Percentiles rank a stretch among this genome's conserved stretches.
phyloP scores from a whole-genome alignment of 306 rosid species.

The Pyrus pyrifolia region DNA sequence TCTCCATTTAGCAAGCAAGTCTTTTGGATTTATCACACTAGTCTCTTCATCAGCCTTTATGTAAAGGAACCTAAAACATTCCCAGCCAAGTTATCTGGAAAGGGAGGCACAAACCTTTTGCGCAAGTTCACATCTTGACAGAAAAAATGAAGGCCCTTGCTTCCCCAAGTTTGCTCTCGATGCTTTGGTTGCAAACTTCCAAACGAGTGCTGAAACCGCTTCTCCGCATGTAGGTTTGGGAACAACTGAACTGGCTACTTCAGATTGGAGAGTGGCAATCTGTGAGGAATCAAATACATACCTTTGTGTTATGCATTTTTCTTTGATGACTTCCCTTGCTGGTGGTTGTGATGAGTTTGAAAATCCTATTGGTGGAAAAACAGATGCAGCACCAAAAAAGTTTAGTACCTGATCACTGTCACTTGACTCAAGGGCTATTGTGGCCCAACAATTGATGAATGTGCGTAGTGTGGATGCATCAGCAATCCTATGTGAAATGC shows the following conservation, averaged over 20 bases:
- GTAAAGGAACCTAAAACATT: not conserved
- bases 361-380: not conserved
- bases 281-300: constrained; percentile 24
- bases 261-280: constrained; percentile 29
- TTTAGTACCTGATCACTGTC: not conserved
- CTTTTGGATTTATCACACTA: not conserved
- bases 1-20: not conserved
- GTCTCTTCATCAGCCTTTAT: not conserved
- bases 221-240: constrained; percentile 18
- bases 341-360: not conserved
- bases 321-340: constrained; percentile 10
- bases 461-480: not conserved
- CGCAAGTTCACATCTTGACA: constrained; percentile 28
- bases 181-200: constrained; percentile 19
- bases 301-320: constrained; percentile 5
- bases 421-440: not conserved
- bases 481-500: not conserved
- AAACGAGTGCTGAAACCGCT: constrained; percentile 34
- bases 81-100: constrained; percentile 18
- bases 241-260: not conserved
- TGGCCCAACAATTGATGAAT: not conserved
- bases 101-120: constrained; percentile 13
- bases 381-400: not conserved
- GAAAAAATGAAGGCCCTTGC: constrained; percentile 8
- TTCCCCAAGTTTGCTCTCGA: not conserved